Conservation (phyloP, 805 yeast genomes). For the Candida tammaniensis region DNA sequence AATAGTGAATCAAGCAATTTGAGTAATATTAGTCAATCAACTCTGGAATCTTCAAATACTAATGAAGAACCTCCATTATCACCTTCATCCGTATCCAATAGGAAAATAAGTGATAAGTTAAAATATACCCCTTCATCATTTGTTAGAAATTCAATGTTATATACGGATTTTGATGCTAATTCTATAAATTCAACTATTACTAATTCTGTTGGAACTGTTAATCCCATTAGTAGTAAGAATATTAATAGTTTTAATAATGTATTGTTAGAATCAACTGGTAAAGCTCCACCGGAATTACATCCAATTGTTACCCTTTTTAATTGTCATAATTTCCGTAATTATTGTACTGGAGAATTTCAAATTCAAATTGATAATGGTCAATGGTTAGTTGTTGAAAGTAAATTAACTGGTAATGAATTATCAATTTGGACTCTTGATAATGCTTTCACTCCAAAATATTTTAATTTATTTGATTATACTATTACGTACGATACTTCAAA, state of each 20-base stretch:
- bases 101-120: conserved; percentile 27
- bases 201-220: conserved; percentile 7
- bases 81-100: conserved; percentile 13
- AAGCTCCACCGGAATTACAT: conserved; percentile 59
- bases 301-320: conserved; percentile 70
- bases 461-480: conserved; percentile 47
- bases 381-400: conserved; percentile 36
- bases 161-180: conserved; percentile 10
- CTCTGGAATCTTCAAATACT: not conserved
- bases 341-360: conserved; percentile 49
- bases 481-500: conserved; percentile 10
- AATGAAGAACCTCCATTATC: conserved; percentile 9
- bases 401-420: conserved; percentile 54
- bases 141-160: conserved; percentile 31
- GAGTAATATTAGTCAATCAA: conserved; percentile 1
- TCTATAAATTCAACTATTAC: conserved; percentile 1
- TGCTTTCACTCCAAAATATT: conserved; percentile 48
- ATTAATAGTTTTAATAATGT: conserved; percentile 9
- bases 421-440: conserved; percentile 45
- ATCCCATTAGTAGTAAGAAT: conserved; percentile 4
- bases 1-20: conserved; percentile 3
- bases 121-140: conserved; percentile 32
- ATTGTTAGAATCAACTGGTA: conserved; percentile 6
- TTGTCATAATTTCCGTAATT: conserved; percentile 67
- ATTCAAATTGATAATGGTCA: conserved; percentile 17